These are phyloP conservation scores for Daldinia loculata DNA, from an alignment of 495 filamentous ascomycete species.

Conservation along the genomic window DNA sequence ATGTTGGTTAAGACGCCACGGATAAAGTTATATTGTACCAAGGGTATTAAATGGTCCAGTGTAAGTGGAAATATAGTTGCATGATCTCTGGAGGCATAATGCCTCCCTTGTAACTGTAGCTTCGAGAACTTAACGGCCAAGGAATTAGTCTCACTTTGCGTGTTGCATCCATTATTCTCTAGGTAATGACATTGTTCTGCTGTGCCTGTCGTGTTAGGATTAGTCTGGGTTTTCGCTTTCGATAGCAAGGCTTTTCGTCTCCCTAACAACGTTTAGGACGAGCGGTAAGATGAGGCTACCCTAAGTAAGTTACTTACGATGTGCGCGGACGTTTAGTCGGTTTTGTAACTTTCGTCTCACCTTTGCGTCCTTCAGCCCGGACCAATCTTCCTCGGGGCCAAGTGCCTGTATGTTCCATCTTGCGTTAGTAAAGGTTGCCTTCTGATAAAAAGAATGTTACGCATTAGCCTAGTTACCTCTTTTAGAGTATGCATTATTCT, in stretches of 20 bases:
- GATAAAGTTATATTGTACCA: slow-evolving; percentile 51
- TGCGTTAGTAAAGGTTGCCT: neutral
- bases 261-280: slow-evolving; percentile 17
- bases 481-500: slow-evolving; percentile 17
- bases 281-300: neutral
- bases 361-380: slow-evolving; percentile 39
- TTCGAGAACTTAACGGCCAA: slow-evolving; percentile 1
- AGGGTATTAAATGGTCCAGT: slow-evolving; percentile 46
- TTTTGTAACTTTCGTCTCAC: slow-evolving; percentile 46
- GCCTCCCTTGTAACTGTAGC: neutral
- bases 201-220: too few relatives aligned
- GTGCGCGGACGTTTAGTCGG: slow-evolving; percentile 43
- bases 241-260: slow-evolving; percentile 23
- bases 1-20: slow-evolving; percentile 47
- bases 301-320: slow-evolving; percentile 30
- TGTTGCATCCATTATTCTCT: neutral
- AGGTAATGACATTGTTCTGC: neutral
- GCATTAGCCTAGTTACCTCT: slow-evolving; percentile 23
- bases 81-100: neutral
- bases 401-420: slow-evolving; percentile 24
- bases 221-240: neutral
- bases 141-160: neutral
- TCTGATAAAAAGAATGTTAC: neutral
- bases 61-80: slow-evolving; percentile 40
- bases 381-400: slow-evolving; percentile 46